Evolutionary conservation across 2,329 filamentous ascomycete genomes (phyloP).

Genomic region (Parafenestella ontariensis): DNA sequence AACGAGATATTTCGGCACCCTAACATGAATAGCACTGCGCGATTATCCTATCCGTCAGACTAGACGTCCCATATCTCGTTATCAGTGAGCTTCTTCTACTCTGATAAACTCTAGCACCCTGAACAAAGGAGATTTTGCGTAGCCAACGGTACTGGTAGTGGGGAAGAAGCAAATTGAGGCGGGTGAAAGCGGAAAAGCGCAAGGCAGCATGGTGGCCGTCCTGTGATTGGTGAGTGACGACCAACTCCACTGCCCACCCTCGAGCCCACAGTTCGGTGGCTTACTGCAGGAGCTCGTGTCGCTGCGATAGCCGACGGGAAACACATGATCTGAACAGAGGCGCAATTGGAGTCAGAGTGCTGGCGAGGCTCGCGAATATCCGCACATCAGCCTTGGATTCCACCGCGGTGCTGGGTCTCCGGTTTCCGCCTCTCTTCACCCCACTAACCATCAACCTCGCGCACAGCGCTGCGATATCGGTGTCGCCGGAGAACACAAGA

Average conservation of each 20-base stretch:
- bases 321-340: conserved; percentile 8
- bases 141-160: conserved; percentile 3
- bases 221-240: conserved; percentile 13
- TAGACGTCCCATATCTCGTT: no score
- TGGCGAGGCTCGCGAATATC: conserved; percentile 7
- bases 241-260: conserved; percentile 4
- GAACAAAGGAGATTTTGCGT: neutral
- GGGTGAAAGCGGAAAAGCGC: neutral
- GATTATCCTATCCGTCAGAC: no score
- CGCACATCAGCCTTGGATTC: conserved; percentile 6
- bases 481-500: neutral
- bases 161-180: conserved; percentile 6
- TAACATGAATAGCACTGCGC: no score
- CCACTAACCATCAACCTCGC: neutral
- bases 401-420: neutral
- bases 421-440: conserved; percentile 1
- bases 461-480: conserved; percentile 1
- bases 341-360: conserved; percentile 6
- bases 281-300: conserved; percentile 22
- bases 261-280: conserved; percentile 16
- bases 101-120: no score
- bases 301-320: conserved; percentile 16
- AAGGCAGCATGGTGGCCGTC: neutral
- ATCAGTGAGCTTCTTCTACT: neutral
- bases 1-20: no score